phyloP scores from a whole-genome alignment of 2,329 filamentous ascomycete species.

The Alternaria postmessia region DNA sequence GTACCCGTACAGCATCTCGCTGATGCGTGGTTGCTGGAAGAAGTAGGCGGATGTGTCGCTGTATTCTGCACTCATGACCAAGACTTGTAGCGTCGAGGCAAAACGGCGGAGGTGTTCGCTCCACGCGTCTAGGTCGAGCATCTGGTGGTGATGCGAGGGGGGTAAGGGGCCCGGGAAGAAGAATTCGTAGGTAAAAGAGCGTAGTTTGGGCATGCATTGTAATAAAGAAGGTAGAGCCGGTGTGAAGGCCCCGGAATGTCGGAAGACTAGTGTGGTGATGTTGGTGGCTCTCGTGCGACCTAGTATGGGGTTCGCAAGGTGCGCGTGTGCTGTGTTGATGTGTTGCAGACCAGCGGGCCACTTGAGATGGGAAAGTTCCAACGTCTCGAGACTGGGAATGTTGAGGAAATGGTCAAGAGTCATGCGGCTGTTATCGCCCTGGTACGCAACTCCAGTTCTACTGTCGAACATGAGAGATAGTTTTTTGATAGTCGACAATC shows the following conservation, averaged over 20 bases:
- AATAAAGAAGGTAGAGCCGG: conserved; percentile 18
- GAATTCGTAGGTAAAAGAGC: conserved; percentile 36
- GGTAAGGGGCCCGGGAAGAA: conserved; percentile 12
- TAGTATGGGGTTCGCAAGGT: conserved; percentile 2
- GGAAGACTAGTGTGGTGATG: conserved; percentile 32
- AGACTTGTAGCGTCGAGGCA: conserved; percentile 21
- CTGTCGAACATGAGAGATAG: conserved; percentile 32
- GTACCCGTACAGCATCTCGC: conserved; percentile 24
- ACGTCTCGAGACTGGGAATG: conserved; percentile 19
- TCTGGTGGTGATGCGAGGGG: not conserved
- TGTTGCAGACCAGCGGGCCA: too few relatives aligned
- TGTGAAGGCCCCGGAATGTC: conserved; percentile 22
- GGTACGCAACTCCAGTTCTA: conserved; percentile 23
- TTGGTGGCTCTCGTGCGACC: conserved; percentile 12
- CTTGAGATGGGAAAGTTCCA: conserved; percentile 19
- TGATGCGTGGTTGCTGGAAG: conserved; percentile 33
- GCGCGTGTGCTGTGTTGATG: too few relatives aligned
- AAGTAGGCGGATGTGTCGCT: conserved; percentile 23
- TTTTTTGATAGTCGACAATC: conserved; percentile 27
- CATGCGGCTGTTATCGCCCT: not conserved
- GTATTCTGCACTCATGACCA: conserved; percentile 35
- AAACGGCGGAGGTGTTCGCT: conserved; percentile 20
- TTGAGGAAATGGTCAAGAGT: conserved; percentile 25
- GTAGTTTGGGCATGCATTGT: conserved; percentile 26
- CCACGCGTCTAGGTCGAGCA: conserved; percentile 30